Conservation (phyloP, 2,329 filamentous ascomycete species). For the Lanzia echinophila region DNA sequence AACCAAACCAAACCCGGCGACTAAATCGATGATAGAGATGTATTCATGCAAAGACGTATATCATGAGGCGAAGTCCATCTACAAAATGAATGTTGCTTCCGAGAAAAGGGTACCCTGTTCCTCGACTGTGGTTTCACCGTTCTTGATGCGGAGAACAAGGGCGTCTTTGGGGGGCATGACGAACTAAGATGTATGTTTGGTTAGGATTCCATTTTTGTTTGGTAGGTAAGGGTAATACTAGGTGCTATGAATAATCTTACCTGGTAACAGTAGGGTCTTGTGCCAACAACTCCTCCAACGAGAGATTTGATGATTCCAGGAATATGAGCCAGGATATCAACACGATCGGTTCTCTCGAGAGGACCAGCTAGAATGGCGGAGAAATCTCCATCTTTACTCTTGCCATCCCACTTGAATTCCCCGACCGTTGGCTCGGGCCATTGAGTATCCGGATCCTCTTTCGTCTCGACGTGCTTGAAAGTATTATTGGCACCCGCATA, state of each 20-base stretch:
- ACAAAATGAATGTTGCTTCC: conserved; percentile 93
- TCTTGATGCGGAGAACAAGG: conserved; percentile 72
- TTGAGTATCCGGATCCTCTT: conserved; percentile 68
- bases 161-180: conserved; percentile 52
- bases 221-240: neutral
- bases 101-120: conserved; percentile 66
- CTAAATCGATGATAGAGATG: neutral
- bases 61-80: conserved; percentile 4
- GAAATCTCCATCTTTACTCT: conserved; percentile 68
- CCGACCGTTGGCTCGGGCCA: conserved; percentile 81
- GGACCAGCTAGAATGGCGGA: conserved; percentile 62
- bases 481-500: conserved; percentile 60
- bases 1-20: neutral
- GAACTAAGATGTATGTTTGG: conserved; percentile 49
- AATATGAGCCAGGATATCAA: conserved; percentile 96
- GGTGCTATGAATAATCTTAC: conserved; percentile 40
- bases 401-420: conserved; percentile 72
- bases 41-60: neutral
- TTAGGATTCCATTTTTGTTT: neutral
- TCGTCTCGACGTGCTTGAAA: conserved; percentile 63
- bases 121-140: conserved; percentile 76
- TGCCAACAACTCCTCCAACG: conserved; percentile 82
- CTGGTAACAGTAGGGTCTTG: conserved; percentile 97
- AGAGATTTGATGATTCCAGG: conserved; percentile 93
- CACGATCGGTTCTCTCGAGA: conserved; percentile 68